These are phyloP conservation scores for Rhizomucor miehei DNA, from an alignment of 371 early-diverging fungal species.

Conservation along the genomic window DNA sequence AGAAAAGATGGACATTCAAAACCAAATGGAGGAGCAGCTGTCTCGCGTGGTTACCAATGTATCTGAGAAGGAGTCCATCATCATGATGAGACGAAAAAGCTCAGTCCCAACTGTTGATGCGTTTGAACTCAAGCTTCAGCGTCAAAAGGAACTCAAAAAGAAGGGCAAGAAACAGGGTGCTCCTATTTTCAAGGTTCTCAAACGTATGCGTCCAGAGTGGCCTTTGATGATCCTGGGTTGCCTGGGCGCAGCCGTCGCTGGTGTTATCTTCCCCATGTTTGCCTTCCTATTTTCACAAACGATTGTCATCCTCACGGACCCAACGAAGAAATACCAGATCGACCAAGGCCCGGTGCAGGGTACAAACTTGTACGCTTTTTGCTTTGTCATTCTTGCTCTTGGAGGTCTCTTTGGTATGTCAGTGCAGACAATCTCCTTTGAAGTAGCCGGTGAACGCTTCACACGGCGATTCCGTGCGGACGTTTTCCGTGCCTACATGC, in stretches of 20 bases:
- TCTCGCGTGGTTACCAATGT: not conserved
- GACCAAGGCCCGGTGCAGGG: constrained; percentile 42
- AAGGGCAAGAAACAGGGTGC: constrained; percentile 42
- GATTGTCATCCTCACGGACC: constrained; percentile 22
- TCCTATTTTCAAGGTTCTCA: constrained; percentile 39
- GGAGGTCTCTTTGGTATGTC: constrained; percentile 47
- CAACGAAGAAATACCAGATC: constrained; percentile 1
- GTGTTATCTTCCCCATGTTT: constrained; percentile 56
- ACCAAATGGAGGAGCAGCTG: constrained; percentile 5
- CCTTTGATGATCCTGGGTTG: constrained; percentile 35
- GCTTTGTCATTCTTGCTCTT: constrained; percentile 69
- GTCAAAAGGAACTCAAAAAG: constrained; percentile 44
- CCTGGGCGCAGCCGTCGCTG: constrained; percentile 52
- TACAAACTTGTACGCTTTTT: constrained; percentile 72
- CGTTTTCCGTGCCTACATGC: constrained; percentile 60
- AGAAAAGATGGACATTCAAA: constrained; percentile 35
- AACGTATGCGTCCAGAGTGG: constrained; percentile 40
- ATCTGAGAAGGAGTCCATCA: constrained; percentile 1
- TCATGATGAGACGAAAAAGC: constrained; percentile 21
- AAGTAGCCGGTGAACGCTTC: constrained; percentile 54
- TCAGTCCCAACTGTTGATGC: constrained; percentile 36
- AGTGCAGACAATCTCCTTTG: constrained; percentile 38
- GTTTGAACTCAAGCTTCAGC: constrained; percentile 42
- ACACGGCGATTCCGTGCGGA: constrained; percentile 59
- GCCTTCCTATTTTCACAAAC: constrained; percentile 46